Evolutionary conservation across 345 rosid species (phyloP), one percentile per base, ranked within the genome.

Genomic region (Salix viminalis): DNA sequence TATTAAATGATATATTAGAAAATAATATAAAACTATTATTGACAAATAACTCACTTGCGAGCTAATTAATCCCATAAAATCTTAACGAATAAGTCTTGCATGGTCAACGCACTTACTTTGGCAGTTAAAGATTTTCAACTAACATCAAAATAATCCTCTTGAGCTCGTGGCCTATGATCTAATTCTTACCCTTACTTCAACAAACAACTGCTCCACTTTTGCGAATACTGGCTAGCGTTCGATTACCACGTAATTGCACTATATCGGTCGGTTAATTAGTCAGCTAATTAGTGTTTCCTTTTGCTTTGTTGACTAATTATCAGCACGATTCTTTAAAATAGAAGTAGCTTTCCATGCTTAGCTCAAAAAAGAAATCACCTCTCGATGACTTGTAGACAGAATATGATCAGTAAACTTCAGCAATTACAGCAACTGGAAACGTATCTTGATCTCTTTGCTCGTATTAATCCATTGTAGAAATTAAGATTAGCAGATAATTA

Each of bases 21-120:
- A 34, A 34, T 34, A 34, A 34, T 34, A 34, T 34, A 34, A 34
- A 34, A 34, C 36, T 34, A 34, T 34, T 4, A 34, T 34, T 34
- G 36, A 34, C 36, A 34, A 34, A 34, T 34, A 34, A 4, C 36
- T 34, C 36, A 34, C 36, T 34, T 34, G 36, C 4, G 36, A 34
- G 36, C 6, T 34, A 34, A 32, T 32, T 32, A 32, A 4, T 6
- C 12, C 18, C 23, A 1, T 24, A 9, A 64, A 28, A 67, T 28
- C 66, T 50, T 12, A 7, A 36, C 14, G 8, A 7, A 41, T 11
- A 56, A n/a, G 62, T n/a, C 26, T 67, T 75, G 54, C 78, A 18
- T 54, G 78, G 77, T 75, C 78, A 68, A 58, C 9, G 21, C 79
- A 24, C 41, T 46, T 44, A 30, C 19, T 24, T 61, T 41, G 67